Base-by-base conservation (phyloP, 1,284 basidiomycete genomes). In the Kalmanozyma brasiliensis region DNA sequence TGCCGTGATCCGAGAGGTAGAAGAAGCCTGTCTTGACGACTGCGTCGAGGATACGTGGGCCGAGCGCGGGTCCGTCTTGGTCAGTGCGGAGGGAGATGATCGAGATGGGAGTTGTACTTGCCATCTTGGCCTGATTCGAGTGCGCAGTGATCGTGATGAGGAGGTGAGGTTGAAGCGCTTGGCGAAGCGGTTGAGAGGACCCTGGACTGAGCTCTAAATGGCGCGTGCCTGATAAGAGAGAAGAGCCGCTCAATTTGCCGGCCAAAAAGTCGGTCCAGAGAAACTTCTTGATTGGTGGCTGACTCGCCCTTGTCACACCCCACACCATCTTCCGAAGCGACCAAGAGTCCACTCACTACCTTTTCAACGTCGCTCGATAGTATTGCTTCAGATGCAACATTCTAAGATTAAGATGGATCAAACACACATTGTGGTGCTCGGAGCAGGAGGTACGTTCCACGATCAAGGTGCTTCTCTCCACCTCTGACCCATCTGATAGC, bases 1-100 rank as follows among this genome's bases (percentile, higher is more conserved):
- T 74, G 19, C 59, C 66, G 40, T 75, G 72, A 30, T 75, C 58
- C 8, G 37, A 32, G 24, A 78, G 68, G 46, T 78, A 78, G 66
- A 78, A 78, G 47, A 78, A 78, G 20, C 76, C 75, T 0, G 64
- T 63, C 29, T 49, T 37, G 11, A 67, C 56, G 6, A 64, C 60
- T 1, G 73, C 71, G 1, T 71, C 57, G n/a, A 65, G 19, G 36
- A 76, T 57, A 8, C 33, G 43, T 17, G 55, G 22, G 4, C 66
- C 66, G 5, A 76, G 44, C 17, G 55, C 13, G 4, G 10, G 3
- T 16, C 9, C 29, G 1, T 6, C 20, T 10, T 41, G 43, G 13
- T 32, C 36, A 13, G n/a, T 33, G 29, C 22, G 20, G 14, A 71
- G 55, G 5, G 62, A 69, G 29, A 74, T 52, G 43, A 58, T 70